Conservation (phyloP, 305 asterid species). For the Fraxinus floribunda region DNA sequence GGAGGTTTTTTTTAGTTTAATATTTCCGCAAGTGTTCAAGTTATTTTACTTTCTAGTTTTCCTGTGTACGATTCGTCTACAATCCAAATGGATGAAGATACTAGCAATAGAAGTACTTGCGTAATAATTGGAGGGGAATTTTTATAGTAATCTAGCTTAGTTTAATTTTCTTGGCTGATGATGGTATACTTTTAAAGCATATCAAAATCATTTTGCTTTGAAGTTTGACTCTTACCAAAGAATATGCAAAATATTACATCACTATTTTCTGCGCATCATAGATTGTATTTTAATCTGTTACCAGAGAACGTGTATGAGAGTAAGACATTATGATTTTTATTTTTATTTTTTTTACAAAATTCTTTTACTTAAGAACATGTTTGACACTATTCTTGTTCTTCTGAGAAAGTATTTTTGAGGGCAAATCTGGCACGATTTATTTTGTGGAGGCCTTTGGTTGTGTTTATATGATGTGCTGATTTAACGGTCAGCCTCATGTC, state of each 20-base stretch:
- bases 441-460: neutral
- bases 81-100: neutral
- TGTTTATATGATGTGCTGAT: neutral
- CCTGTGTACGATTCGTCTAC: neutral
- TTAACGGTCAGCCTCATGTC: neutral
- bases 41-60: neutral
- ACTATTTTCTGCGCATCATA: neutral
- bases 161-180: neutral
- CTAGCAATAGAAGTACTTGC: neutral
- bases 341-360: neutral
- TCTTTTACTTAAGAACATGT: neutral
- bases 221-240: neutral
- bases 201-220: neutral
- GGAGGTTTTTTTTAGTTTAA: too few relatives aligned
- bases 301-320: neutral
- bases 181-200: neutral
- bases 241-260: neutral
- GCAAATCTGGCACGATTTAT: neutral
- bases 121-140: neutral
- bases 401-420: neutral
- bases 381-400: neutral
- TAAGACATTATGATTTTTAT: neutral
- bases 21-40: neutral
- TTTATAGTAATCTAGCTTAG: neutral
- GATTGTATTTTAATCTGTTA: neutral